A percentile compares a stretch with the other conserved stretches of the same genome.
These are phyloP conservation scores for Prunus dulcis DNA, from an alignment of 306 rosid genomes.

Conservation along the genomic window DNA sequence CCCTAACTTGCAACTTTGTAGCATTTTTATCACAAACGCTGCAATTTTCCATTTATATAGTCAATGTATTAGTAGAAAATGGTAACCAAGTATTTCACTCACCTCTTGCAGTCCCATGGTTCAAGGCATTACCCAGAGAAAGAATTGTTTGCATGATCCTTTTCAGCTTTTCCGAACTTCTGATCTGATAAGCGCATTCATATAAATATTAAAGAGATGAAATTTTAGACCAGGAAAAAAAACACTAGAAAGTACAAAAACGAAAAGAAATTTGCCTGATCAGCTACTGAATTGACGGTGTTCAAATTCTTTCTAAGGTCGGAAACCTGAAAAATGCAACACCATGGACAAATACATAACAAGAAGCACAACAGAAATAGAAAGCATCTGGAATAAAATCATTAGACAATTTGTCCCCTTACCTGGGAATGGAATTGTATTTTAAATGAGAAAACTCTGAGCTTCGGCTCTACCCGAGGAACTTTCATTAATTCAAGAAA, in stretches of 20 bases:
- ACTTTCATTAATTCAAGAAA: slow-evolving; percentile 90
- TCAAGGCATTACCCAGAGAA: slow-evolving; percentile 93
- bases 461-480: slow-evolving; percentile 85
- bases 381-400: slow-evolving; percentile 19
- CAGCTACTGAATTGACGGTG: slow-evolving; percentile 72
- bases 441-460: slow-evolving; percentile 87
- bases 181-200: slow-evolving; percentile 61
- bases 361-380: slow-evolving; percentile 14
- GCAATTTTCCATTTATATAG: not conserved
- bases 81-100: slow-evolving; percentile 19
- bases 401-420: slow-evolving; percentile 29
- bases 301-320: slow-evolving; percentile 81
- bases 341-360: slow-evolving; percentile 23
- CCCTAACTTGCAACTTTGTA: not conserved
- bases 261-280: slow-evolving; percentile 54
- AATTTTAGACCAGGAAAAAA: slow-evolving; percentile 9
- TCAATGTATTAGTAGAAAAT: slow-evolving; percentile 8
- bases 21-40: not conserved
- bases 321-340: slow-evolving; percentile 52
- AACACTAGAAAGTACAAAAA: not conserved
- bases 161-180: slow-evolving; percentile 88
- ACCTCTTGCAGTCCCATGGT: slow-evolving; percentile 99
- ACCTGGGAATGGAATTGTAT: slow-evolving; percentile 84
- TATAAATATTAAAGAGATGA: slow-evolving; percentile 24
- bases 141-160: slow-evolving; percentile 99